Conservation (phyloP, 768 basidiomycete genomes). For the Lactarius indigo region DNA sequence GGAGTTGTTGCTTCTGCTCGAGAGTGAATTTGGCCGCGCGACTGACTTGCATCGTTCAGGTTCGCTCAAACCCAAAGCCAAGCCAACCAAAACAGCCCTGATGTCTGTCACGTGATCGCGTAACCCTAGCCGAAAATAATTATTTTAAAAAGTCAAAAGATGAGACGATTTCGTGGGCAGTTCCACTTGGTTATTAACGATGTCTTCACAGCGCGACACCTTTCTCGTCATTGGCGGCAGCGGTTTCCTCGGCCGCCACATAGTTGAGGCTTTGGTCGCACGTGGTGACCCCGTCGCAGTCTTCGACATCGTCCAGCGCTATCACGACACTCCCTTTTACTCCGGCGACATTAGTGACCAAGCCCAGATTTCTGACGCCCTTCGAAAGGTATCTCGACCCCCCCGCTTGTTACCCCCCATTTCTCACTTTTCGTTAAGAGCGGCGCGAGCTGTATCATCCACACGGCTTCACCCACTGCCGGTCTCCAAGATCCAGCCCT, state of each 20-base stretch:
- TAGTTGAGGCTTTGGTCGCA: slow-evolving; percentile 79
- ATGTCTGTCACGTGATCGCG: slow-evolving; percentile 13
- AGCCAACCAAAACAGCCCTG: not conserved
- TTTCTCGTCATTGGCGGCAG: slow-evolving; percentile 95
- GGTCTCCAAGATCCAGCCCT: slow-evolving; percentile 63
- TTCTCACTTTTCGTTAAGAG: slow-evolving; percentile 42
- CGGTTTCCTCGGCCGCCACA: slow-evolving; percentile 87
- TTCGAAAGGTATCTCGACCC: slow-evolving; percentile 57
- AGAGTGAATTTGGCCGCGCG: slow-evolving; percentile 41
- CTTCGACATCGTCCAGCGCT: slow-evolving; percentile 90
- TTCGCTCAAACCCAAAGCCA: not conserved
- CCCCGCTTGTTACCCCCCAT: not conserved
- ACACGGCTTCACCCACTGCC: slow-evolving; percentile 85
- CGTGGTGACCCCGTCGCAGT: slow-evolving; percentile 79
- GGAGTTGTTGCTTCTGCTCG: slow-evolving; percentile 72
- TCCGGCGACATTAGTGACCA: slow-evolving; percentile 85
- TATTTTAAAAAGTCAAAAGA: not conserved
- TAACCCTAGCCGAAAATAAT: not conserved
- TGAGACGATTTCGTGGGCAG: not conserved
- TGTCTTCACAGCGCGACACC: slow-evolving; percentile 43
- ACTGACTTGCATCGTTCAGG: not conserved
- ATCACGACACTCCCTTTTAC: slow-evolving; percentile 84
- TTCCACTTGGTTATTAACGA: not conserved
- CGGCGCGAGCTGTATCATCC: slow-evolving; percentile 86
- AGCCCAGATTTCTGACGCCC: slow-evolving; percentile 63